phyloP scores from a whole-genome alignment of 108 stramenopile genomes.

The Skeletonema grethae region DNA sequence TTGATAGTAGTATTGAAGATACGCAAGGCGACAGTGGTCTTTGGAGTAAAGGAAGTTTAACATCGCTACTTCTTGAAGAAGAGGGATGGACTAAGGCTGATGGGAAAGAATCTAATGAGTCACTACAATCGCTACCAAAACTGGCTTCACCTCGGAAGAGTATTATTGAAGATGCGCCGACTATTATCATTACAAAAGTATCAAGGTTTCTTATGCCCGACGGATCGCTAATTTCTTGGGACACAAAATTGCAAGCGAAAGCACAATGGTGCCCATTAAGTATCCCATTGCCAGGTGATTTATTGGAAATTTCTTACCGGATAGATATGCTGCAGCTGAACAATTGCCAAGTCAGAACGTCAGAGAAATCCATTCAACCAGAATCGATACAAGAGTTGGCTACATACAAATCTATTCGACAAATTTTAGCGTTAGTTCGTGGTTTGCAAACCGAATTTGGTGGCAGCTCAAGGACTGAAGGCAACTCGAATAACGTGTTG shows the following conservation, averaged over 20 bases:
- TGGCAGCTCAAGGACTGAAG: background rate
- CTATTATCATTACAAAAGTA: conserved; percentile 37
- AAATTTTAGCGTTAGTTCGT: conserved; percentile 18
- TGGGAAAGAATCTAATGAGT: background rate
- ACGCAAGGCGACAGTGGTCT: conserved; percentile 18
- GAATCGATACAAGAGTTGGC: conserved; percentile 20
- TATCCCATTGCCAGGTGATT: conserved; percentile 37
- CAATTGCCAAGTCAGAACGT: conserved; percentile 15
- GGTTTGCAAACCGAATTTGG: conserved; percentile 14
- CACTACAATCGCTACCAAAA: background rate
- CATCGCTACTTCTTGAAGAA: conserved; percentile 18
- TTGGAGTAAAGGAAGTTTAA: conserved; percentile 22
- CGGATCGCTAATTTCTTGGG: conserved; percentile 1
- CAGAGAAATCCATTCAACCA: conserved; percentile 14
- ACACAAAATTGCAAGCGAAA: background rate
- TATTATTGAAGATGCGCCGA: conserved; percentile 2
- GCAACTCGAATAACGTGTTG: background rate
- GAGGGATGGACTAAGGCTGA: conserved; percentile 46
- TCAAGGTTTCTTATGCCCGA: conserved; percentile 16
- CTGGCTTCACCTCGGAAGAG: background rate
- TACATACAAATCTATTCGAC: conserved; percentile 14
- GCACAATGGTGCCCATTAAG: background rate
- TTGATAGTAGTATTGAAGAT: conserved; percentile 9
- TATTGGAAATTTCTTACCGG: conserved; percentile 65
- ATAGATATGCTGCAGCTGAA: conserved; percentile 55